These are phyloP conservation scores for Alternaria brassicae DNA, from an alignment of 2,329 filamentous ascomycete species.

Conservation along the genomic window DNA sequence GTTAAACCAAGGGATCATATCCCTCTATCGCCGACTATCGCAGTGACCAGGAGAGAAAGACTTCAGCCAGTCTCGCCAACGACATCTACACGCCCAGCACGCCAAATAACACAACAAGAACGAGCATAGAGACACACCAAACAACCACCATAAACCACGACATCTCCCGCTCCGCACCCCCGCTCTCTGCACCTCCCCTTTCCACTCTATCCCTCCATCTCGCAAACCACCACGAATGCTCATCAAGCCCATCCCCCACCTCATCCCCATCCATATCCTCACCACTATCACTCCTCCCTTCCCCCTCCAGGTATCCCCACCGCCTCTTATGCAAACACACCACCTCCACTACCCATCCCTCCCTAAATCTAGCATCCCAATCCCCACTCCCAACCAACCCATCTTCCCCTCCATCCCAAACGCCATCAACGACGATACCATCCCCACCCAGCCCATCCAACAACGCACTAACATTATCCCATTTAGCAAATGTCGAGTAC, in stretches of 20 bases:
- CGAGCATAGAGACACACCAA: background rate
- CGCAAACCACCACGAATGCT: background rate
- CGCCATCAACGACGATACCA: conserved; percentile 82
- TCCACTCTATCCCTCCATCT: background rate
- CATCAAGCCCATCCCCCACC: too few species aligned
- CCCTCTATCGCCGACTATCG: too few species aligned
- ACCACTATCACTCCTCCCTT: background rate
- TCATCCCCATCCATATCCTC: background rate
- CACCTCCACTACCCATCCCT: conserved; percentile 18
- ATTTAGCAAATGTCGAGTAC: conserved; percentile 1
- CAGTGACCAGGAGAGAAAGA: too few species aligned
- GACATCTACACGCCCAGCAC: background rate
- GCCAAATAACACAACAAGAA: background rate
- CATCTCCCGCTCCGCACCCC: background rate
- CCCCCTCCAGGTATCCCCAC: background rate
- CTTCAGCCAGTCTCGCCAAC: too few species aligned
- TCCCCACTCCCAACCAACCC: conserved; percentile 89
- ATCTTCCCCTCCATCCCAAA: conserved; percentile 72
- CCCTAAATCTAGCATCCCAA: conserved; percentile 27
- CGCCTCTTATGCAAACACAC: background rate
- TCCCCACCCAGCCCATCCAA: conserved; percentile 92
- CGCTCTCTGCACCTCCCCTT: background rate
- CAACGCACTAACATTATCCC: conserved; percentile 63
- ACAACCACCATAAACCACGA: background rate
- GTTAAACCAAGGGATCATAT: too few species aligned